Evolutionary conservation across 805 yeast genomes (phyloP).

Genomic region (Candida hungchunana): DNA sequence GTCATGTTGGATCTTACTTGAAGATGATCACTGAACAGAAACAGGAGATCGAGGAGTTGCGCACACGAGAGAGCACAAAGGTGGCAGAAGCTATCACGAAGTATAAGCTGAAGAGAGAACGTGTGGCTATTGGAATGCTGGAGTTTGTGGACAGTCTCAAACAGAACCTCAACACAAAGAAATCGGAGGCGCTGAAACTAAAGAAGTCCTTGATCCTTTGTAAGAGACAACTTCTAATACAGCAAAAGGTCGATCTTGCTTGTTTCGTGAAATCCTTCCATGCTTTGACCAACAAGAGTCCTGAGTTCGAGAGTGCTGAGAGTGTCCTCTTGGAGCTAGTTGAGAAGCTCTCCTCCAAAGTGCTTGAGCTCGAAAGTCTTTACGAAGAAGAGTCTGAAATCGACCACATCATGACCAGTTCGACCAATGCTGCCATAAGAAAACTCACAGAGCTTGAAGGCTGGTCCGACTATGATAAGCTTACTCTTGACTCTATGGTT

Average conservation of each 20-base stretch:
- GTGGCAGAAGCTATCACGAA: slow-evolving; percentile 36
- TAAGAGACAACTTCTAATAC: slow-evolving; percentile 37
- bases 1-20: slow-evolving; percentile 82
- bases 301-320: slow-evolving; percentile 23
- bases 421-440: slow-evolving; percentile 41
- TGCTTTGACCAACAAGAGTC: slow-evolving; percentile 21
- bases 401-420: slow-evolving; percentile 45
- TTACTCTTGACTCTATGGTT: slow-evolving; percentile 37
- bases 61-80: slow-evolving; percentile 45
- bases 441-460: slow-evolving; percentile 48
- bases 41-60: slow-evolving; percentile 64
- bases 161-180: slow-evolving; percentile 37
- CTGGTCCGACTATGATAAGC: slow-evolving; percentile 48
- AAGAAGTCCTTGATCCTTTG: slow-evolving; percentile 33
- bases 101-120: slow-evolving; percentile 33
- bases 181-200: slow-evolving; percentile 41
- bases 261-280: slow-evolving; percentile 20
- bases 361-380: slow-evolving; percentile 47
- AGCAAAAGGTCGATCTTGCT: slow-evolving; percentile 38
- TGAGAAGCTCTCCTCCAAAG: slow-evolving; percentile 37
- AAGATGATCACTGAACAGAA: slow-evolving; percentile 82
- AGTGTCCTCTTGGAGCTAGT: slow-evolving; percentile 32
- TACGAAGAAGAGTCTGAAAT: slow-evolving; percentile 47
- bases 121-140: slow-evolving; percentile 36
- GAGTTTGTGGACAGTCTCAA: slow-evolving; percentile 41